phyloP scores from a whole-genome alignment of 164 flowering plant species.

The Macadamia tetraphylla region DNA sequence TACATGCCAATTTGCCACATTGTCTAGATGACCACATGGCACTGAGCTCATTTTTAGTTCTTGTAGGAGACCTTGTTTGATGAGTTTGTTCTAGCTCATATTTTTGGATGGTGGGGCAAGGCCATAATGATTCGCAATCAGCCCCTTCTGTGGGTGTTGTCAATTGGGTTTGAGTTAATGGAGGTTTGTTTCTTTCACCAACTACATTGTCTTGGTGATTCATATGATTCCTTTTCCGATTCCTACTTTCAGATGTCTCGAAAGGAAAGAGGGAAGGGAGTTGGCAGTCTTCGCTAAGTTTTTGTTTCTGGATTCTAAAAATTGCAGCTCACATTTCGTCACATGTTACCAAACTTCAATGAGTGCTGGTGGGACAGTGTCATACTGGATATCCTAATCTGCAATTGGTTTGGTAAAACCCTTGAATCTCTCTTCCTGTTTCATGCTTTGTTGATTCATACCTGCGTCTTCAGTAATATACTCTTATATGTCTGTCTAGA shows the following conservation, averaged over 20 bases:
- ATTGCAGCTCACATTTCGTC: constrained; percentile 91
- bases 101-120: constrained; percentile 99
- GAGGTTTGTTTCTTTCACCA: constrained; percentile 51
- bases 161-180: constrained; percentile 95
- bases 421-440: background rate
- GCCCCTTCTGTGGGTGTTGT: constrained; percentile 94
- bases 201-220: background rate
- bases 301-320: constrained; percentile 1
- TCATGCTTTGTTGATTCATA: background rate
- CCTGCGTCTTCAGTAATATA: background rate
- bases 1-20: background rate
- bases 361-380: constrained; percentile 99
- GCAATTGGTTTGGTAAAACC: constrained; percentile 96
- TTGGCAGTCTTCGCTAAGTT: background rate
- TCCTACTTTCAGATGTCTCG: background rate
- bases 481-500: too few relatives aligned
- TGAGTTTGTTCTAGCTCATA: constrained; percentile 93
- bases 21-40: background rate
- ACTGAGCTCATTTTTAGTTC: constrained; percentile 20
- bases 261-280: too few relatives aligned
- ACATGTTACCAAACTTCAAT: constrained; percentile 97
- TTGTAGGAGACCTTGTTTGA: constrained; percentile 92
- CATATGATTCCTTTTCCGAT: background rate
- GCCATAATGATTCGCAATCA: constrained; percentile 99
- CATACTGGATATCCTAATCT: constrained; percentile 81